Evolutionary conservation across 2,329 filamentous ascomycete genomes (phyloP), one percentile per base, ranked within the genome.

Genomic region (Aspergillus versicolor): DNA sequence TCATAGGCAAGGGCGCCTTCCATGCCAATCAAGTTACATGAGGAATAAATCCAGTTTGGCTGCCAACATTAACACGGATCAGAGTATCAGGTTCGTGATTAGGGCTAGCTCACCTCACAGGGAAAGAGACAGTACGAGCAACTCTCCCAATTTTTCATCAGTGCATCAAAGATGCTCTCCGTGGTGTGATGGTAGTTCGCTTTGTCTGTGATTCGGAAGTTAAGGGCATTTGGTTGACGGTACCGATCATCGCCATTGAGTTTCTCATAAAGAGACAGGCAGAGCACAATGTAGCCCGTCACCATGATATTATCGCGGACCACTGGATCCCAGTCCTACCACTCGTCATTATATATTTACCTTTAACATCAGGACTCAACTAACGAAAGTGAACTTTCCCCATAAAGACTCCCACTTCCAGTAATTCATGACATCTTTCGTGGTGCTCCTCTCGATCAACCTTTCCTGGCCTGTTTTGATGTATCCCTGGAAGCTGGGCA

Each of bases 31-130:
- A 49, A 30, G 15, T 49, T 49, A 12, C 46, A 49, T 5, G 17
- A 19, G 4, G 46, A 49, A 30, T 49, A 49, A 17, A 49, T 49
- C 46, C 46, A 49, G 27, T 49, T 49, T 12, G 46, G 46, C 46
- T 49, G n/a, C 5, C 3, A 40, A 40, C 13, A 13, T 40, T 40
- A 40, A 13, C 13, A n/a, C 37, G 37, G 37, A 2, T 12, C 37
- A n/a, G 12, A 13, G 12, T 40, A 40, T 38, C n/a, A 38, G 37
- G 37, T 5, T 13, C n/a, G 21, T 21, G 21, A 21, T 21, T 21
- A 21, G 6, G 22, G 11, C n/a, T 9, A 24, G 22, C 44, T 24
- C 15, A 47, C 44, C 44, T 47, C 46, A n/a, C 46, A 49, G 11
- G 46, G 30, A 21, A 34, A 49, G 13, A 49, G 46, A 21, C 27